These are phyloP conservation scores for Lolium perenne DNA, from an alignment of 176 grass and related monocot genomes.

Conservation along the genomic window DNA sequence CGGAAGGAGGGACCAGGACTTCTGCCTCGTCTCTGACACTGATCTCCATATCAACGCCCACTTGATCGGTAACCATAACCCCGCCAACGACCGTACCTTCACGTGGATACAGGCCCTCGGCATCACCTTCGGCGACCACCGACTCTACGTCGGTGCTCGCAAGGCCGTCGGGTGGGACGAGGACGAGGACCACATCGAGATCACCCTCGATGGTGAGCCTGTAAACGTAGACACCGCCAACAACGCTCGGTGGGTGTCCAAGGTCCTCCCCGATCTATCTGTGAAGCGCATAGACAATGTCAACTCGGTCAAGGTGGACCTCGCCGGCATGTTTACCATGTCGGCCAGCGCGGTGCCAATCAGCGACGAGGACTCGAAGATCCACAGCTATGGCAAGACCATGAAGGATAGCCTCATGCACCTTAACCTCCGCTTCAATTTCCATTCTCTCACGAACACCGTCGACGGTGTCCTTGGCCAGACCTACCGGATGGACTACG, in stretches of 20 bases:
- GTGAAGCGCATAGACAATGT: constrained; percentile 25
- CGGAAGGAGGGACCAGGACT: constrained; percentile 49
- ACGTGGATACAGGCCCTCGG: constrained; percentile 51
- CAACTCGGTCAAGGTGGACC: constrained; percentile 57
- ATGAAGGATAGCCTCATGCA: not conserved
- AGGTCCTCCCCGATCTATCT: not conserved
- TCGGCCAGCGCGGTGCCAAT: constrained; percentile 55
- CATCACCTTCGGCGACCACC: constrained; percentile 40
- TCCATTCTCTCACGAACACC: constrained; percentile 43
- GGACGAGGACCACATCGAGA: constrained; percentile 53
- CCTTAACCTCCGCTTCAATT: constrained; percentile 60
- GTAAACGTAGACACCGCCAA: constrained; percentile 37
- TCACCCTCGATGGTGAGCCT: constrained; percentile 50
- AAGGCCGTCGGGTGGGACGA: constrained; percentile 53
- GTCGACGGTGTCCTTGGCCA: constrained; percentile 53
- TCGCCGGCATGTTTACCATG: constrained; percentile 60
- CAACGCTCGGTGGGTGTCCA: constrained; percentile 44
- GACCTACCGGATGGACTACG: constrained; percentile 24
- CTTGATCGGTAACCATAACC: constrained; percentile 73
- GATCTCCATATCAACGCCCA: constrained; percentile 69
- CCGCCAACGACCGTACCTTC: constrained; percentile 33
- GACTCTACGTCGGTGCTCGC: constrained; percentile 54
- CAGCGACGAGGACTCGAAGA: constrained; percentile 52
- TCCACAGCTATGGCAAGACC: constrained; percentile 57
- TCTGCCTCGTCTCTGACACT: constrained; percentile 60